Percentiles rank a stretch among this genome's conserved stretches.
Conservation (phyloP, 2,329 filamentous ascomycete species). For the Blastomyces emzantsi region DNA sequence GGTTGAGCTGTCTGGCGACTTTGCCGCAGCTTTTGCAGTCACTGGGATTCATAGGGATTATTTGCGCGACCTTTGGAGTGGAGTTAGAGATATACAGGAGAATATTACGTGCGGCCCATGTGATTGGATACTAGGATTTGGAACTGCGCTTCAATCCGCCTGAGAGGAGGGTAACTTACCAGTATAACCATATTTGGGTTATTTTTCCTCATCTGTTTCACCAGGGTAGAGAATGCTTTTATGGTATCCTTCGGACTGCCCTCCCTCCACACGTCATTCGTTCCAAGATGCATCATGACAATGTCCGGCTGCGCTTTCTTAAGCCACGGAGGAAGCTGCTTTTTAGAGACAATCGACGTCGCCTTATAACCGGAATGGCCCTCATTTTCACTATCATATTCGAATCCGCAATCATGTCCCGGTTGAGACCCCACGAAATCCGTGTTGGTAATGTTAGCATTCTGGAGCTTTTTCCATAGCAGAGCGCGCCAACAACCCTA, state of each 20-base stretch:
- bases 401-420: constrained; percentile 28
- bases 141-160: neutral
- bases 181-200: constrained; percentile 36
- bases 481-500: constrained; percentile 28
- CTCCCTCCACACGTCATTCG: constrained; percentile 36
- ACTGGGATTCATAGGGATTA: constrained; percentile 27
- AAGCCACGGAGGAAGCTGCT: constrained; percentile 35
- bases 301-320: constrained; percentile 33
- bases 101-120: neutral
- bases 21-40: constrained; percentile 23
- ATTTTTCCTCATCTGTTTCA: constrained; percentile 36
- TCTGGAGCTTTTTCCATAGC: constrained; percentile 26
- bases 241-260: constrained; percentile 29
- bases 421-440: constrained; percentile 28
- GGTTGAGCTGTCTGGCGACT: constrained; percentile 23
- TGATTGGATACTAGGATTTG: neutral
- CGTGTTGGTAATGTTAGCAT: constrained; percentile 25
- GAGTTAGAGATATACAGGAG: neutral
- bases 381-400: constrained; percentile 39
- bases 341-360: constrained; percentile 32
- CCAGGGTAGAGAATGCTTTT: constrained; percentile 31
- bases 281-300: constrained; percentile 41
- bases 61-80: constrained; percentile 22
- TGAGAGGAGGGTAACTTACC: constrained; percentile 18
- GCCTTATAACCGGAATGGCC: constrained; percentile 37